Evolutionary conservation across 495 filamentous ascomycete genomes (phyloP).

Genomic region (Penicillium salamii): DNA sequence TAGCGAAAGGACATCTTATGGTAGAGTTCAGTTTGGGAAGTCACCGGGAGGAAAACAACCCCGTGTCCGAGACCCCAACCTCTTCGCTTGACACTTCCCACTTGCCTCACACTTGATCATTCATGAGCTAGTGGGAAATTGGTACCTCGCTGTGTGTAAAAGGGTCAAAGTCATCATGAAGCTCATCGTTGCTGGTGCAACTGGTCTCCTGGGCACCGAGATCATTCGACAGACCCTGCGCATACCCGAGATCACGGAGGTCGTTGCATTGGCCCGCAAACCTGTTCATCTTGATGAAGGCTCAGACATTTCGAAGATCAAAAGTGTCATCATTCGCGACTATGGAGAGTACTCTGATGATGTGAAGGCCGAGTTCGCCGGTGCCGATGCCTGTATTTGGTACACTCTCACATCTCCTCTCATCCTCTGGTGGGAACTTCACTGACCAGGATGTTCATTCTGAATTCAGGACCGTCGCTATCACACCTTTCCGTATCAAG

Average conservation of each 20-base stretch:
- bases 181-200: constrained; percentile 49
- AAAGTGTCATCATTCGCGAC: constrained; percentile 34
- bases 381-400: constrained; percentile 55
- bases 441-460: neutral
- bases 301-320: constrained; percentile 35
- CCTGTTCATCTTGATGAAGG: constrained; percentile 25
- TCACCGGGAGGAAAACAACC: too few relatives aligned
- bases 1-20: too few relatives aligned
- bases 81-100: too few relatives aligned
- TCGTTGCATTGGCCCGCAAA: constrained; percentile 42
- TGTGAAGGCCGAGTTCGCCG: constrained; percentile 37
- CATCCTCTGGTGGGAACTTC: neutral
- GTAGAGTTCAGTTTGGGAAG: too few relatives aligned
- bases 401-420: constrained; percentile 11
- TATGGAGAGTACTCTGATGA: constrained; percentile 41
- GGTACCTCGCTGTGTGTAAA: too few relatives aligned
- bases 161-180: too few relatives aligned
- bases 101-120: too few relatives aligned
- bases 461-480: constrained; percentile 26
- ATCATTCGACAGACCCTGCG: constrained; percentile 41
- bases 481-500: constrained; percentile 35
- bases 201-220: constrained; percentile 46
- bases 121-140: too few relatives aligned
- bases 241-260: constrained; percentile 33
- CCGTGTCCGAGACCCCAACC: neutral